phyloP scores from a whole-genome alignment of 768 basidiomycete species.

The Boletales sp. region DNA sequence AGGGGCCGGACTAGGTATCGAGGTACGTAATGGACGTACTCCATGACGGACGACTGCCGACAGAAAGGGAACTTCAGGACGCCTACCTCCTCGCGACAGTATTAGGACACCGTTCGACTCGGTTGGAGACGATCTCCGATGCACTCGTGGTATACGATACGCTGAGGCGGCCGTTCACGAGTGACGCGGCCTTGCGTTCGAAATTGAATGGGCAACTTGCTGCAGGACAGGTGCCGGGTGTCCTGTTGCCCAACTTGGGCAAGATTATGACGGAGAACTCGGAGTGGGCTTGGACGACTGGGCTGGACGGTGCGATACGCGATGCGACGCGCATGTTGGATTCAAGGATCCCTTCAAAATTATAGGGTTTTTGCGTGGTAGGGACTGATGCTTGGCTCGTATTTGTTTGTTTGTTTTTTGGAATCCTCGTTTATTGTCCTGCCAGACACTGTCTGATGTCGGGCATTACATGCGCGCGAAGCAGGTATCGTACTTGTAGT shows the following conservation, averaged over 20 bases:
- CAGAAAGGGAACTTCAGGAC: constrained; percentile 20
- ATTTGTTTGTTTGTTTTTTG: no score
- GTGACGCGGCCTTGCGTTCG: constrained; percentile 30
- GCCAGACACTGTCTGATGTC: no score
- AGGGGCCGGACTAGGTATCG: constrained; percentile 43
- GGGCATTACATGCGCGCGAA: no score
- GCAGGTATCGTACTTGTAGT: no score
- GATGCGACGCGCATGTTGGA: constrained; percentile 19
- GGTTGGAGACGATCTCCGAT: constrained; percentile 34
- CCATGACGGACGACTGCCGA: background rate
- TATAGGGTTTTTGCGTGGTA: no score
- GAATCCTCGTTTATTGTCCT: no score
- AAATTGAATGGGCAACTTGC: constrained; percentile 14
- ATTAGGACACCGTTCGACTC: constrained; percentile 41
- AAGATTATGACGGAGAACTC: constrained; percentile 46
- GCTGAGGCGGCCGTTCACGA: constrained; percentile 46
- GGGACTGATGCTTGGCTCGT: no score
- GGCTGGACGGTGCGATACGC: constrained; percentile 17
- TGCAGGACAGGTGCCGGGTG: constrained; percentile 12
- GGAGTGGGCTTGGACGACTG: constrained; percentile 47
- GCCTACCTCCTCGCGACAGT: constrained; percentile 35
- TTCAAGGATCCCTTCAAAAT: background rate
- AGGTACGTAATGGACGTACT: constrained; percentile 28
- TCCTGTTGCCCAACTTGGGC: constrained; percentile 38
- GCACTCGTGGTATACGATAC: constrained; percentile 47